phyloP scores from a whole-genome alignment of 164 flowering plant species.

The Vitis labrusca region DNA sequence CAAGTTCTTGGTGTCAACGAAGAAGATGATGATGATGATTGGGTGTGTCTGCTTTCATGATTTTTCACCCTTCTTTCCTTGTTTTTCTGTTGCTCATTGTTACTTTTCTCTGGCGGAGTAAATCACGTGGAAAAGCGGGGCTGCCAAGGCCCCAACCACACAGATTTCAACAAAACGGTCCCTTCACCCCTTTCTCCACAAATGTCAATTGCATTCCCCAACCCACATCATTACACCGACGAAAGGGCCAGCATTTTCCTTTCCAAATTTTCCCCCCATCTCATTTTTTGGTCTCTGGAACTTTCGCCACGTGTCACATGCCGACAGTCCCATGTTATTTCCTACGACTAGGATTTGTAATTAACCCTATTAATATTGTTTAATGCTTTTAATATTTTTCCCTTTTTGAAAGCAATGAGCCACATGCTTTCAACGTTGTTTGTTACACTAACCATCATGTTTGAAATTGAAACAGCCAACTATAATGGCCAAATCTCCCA shows the following conservation, averaged over 20 bases:
- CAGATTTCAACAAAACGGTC: background rate
- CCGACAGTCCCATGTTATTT: background rate
- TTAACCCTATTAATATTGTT: too few species aligned
- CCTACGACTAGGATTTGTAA: too few species aligned
- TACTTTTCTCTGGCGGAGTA: conserved; percentile 10
- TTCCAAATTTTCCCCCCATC: background rate
- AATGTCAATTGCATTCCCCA: conserved; percentile 10
- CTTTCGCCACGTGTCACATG: background rate
- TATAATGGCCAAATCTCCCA: too few species aligned
- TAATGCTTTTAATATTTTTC: too few species aligned
- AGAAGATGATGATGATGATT: conserved; percentile 32
- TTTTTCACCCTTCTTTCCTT: conserved; percentile 11
- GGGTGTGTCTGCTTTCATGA: conserved; percentile 21
- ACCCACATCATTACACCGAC: conserved; percentile 6
- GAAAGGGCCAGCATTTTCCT: background rate
- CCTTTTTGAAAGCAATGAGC: too few species aligned
- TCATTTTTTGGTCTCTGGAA: background rate
- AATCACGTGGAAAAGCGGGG: conserved; percentile 31
- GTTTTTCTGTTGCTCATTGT: background rate
- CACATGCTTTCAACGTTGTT: too few species aligned
- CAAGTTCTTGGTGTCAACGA: conserved; percentile 48
- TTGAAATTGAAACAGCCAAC: too few species aligned
- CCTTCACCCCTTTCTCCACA: background rate
- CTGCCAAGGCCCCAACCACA: background rate
- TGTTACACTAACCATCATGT: too few species aligned